Percentiles rank a stretch among this genome's conserved stretches.
phyloP scores from a whole-genome alignment of 169 alveolate species.

The Plasmodium falciparum region DNA sequence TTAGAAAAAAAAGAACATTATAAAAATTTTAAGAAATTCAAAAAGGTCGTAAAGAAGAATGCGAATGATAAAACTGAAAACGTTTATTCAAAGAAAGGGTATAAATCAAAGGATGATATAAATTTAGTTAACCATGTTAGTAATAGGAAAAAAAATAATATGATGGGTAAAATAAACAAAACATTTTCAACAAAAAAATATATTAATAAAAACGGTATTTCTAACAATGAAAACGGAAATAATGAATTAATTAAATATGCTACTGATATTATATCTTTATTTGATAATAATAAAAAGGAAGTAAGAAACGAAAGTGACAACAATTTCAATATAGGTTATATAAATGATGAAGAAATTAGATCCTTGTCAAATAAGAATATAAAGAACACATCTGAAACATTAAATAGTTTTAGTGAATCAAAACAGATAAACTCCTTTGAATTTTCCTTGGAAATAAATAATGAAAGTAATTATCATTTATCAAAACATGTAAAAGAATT shows the following conservation, averaged over 20 bases:
- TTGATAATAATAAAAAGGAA: neutral
- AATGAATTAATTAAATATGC: neutral
- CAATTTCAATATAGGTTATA: neutral
- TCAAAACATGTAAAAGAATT: conserved; percentile 65
- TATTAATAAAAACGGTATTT: too few species aligned
- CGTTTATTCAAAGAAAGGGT: too few species aligned
- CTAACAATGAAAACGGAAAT: neutral
- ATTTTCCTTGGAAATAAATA: conserved; percentile 38
- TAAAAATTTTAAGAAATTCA: too few species aligned
- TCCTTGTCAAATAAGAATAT: conserved; percentile 7
- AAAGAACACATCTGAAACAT: conserved; percentile 12
- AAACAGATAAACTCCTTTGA: conserved; percentile 31
- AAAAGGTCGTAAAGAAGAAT: too few species aligned
- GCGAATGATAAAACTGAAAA: too few species aligned
- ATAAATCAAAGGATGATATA: too few species aligned
- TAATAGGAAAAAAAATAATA: too few species aligned
- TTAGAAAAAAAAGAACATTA: too few species aligned
- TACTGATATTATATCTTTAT: neutral
- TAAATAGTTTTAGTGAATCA: neutral
- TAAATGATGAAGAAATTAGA: conserved; percentile 3
- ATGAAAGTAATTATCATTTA: conserved; percentile 51
- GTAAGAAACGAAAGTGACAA: conserved; percentile 13
- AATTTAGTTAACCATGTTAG: too few species aligned
- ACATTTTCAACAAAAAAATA: too few species aligned
- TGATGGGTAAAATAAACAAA: too few species aligned